phyloP scores from a whole-genome alignment of 495 filamentous ascomycete genomes.

The Aspergillus wentii region DNA sequence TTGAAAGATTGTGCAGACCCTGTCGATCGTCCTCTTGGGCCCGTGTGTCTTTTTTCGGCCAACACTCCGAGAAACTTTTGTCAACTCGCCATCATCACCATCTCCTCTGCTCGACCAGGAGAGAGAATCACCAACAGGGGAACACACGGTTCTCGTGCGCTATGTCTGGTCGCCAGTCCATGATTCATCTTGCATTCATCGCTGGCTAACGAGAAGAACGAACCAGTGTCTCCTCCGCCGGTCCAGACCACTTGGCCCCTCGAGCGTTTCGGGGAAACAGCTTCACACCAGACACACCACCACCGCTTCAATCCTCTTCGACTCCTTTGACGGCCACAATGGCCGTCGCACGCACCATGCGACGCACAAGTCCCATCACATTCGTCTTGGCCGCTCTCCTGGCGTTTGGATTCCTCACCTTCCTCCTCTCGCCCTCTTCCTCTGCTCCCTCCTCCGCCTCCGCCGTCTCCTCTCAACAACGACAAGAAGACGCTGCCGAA shows the following conservation, averaged over 20 bases:
- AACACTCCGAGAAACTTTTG: too few species aligned
- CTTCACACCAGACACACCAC: conserved; percentile 1
- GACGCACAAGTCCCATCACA: conserved; percentile 64
- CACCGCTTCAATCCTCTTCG: neutral
- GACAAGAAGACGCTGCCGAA: conserved; percentile 56
- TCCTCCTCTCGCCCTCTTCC: conserved; percentile 51
- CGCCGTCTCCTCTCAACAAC: conserved; percentile 36
- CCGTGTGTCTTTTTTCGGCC: too few species aligned
- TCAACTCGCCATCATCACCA: too few species aligned
- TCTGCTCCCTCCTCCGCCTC: conserved; percentile 29
- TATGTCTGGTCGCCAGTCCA: neutral
- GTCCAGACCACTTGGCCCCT: too few species aligned
- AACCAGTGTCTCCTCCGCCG: too few species aligned
- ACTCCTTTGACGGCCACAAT: conserved; percentile 24
- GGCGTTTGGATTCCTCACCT: conserved; percentile 59
- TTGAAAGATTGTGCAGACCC: too few species aligned
- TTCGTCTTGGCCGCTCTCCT: conserved; percentile 56
- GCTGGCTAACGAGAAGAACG: conserved; percentile 5
- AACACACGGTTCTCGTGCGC: neutral
- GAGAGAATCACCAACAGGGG: too few species aligned
- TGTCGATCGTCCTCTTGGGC: too few species aligned
- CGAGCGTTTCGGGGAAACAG: too few species aligned
- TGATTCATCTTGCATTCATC: neutral
- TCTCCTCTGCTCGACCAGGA: too few species aligned
- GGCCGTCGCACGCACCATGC: conserved; percentile 55